Conservation (phyloP, 2,329 filamentous ascomycete genomes). For the Pyricularia sp. region DNA sequence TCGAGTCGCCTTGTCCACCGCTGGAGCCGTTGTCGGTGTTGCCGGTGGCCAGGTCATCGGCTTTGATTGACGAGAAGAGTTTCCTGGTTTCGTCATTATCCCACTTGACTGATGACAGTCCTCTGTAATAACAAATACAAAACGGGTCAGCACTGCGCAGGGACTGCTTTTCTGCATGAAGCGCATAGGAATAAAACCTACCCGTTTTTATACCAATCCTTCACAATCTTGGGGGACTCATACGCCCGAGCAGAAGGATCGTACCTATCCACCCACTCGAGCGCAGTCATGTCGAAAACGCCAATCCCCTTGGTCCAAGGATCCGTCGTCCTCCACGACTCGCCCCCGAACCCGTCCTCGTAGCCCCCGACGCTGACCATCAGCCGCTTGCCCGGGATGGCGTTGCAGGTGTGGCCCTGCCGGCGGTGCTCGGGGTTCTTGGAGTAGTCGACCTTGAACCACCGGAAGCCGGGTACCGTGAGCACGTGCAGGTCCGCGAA, state of each 20-base stretch:
- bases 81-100: not conserved
- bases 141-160: not conserved
- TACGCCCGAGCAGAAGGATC: not conserved
- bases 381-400: not conserved
- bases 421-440: conserved; percentile 7
- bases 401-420: not conserved
- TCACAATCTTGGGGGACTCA: not conserved
- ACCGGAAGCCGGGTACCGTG: conserved; percentile 27
- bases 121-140: no score
- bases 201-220: not conserved
- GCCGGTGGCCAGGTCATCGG: not conserved
- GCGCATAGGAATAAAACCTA: no score
- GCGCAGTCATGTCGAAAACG: not conserved
- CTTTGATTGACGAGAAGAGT: not conserved
- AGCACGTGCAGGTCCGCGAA: conserved; percentile 24
- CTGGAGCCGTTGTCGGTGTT: not conserved
- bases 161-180: no score
- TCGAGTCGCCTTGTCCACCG: not conserved
- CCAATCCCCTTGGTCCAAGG: not conserved
- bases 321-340: not conserved
- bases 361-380: not conserved
- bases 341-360: not conserved
- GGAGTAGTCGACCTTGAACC: conserved; percentile 21
- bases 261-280: not conserved
- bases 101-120: not conserved